phyloP scores from a whole-genome alignment of 768 basidiomycete species.

The Crepidotus variabilis region DNA sequence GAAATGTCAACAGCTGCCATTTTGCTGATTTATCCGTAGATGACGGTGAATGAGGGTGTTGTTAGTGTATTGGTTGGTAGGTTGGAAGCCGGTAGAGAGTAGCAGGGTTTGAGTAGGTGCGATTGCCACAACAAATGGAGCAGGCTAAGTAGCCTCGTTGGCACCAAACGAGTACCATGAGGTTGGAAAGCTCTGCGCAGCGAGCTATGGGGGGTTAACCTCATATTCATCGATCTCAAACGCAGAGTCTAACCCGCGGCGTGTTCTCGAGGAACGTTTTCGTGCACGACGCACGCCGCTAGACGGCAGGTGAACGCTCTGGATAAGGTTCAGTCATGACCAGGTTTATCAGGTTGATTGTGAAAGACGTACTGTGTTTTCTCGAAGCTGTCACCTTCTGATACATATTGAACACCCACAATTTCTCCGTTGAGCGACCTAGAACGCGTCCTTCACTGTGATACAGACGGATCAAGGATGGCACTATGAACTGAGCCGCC shows the following conservation, averaged over 20 bases:
- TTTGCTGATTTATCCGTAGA: neutral
- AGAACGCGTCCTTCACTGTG: too few relatives aligned
- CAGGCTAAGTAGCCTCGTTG: conserved; percentile 4
- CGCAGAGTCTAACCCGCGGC: neutral
- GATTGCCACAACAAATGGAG: neutral
- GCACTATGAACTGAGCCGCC: too few relatives aligned
- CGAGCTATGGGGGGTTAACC: neutral
- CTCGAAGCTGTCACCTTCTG: too few relatives aligned
- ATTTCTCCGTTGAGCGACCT: too few relatives aligned
- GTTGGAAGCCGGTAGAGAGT: neutral
- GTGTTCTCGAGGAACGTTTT: neutral
- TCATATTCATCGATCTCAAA: neutral
- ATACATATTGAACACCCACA: too few relatives aligned
- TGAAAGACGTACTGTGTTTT: too few relatives aligned
- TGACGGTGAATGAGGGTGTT: neutral
- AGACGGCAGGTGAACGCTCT: too few relatives aligned
- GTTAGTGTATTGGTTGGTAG: neutral
- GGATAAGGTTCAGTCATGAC: too few relatives aligned
- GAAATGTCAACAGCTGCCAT: conserved; percentile 1
- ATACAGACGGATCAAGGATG: too few relatives aligned
- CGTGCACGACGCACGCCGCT: neutral
- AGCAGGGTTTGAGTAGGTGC: neutral
- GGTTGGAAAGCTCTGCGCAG: neutral
- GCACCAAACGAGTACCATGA: neutral
- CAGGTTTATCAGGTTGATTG: too few relatives aligned